Evolutionary conservation across 208 protist species (phyloP).

Genomic region (Trypanosoma grayi): DNA sequence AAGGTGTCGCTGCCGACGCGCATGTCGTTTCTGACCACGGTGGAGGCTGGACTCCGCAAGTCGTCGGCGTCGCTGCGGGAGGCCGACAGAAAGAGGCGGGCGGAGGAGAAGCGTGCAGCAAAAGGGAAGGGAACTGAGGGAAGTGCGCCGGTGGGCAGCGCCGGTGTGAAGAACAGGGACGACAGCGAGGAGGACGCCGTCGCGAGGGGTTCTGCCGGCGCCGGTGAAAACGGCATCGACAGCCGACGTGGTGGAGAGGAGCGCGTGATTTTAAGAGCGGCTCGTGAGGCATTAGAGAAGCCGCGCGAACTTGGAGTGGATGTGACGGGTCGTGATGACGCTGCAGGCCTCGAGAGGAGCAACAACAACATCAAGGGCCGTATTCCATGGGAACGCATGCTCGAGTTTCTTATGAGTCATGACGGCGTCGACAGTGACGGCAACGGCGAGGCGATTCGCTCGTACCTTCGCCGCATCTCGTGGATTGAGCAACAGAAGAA

Average conservation of each 20-base stretch:
- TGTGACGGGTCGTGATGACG: not conserved
- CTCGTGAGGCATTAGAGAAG: constrained; percentile 5
- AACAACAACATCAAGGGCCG: not conserved
- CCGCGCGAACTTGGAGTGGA: not conserved
- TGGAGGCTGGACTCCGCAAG: constrained; percentile 5
- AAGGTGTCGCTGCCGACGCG: constrained; percentile 11
- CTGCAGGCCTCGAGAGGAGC: not conserved
- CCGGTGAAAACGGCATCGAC: not conserved
- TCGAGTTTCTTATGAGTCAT: constrained; percentile 26
- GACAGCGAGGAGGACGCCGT: not conserved
- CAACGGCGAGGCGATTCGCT: constrained; percentile 36
- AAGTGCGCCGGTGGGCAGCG: not conserved
- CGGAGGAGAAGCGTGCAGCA: not conserved
- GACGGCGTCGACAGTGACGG: constrained; percentile 10
- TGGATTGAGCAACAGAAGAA: constrained; percentile 56
- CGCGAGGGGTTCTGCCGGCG: not conserved
- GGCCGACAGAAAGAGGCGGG: not conserved
- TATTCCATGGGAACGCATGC: constrained; percentile 17
- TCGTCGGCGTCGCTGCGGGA: not conserved
- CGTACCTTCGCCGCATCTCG: constrained; percentile 58
- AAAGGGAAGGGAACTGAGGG: not conserved
- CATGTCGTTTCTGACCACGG: constrained; percentile 5
- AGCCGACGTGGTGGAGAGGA: not conserved
- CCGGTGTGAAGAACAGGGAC: not conserved
- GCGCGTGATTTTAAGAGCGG: constrained; percentile 12